Evolutionary conservation across 805 yeast species (phyloP), one percentile per base, ranked within the genome.

Genomic region (Blastobotrys mokoenaii): DNA sequence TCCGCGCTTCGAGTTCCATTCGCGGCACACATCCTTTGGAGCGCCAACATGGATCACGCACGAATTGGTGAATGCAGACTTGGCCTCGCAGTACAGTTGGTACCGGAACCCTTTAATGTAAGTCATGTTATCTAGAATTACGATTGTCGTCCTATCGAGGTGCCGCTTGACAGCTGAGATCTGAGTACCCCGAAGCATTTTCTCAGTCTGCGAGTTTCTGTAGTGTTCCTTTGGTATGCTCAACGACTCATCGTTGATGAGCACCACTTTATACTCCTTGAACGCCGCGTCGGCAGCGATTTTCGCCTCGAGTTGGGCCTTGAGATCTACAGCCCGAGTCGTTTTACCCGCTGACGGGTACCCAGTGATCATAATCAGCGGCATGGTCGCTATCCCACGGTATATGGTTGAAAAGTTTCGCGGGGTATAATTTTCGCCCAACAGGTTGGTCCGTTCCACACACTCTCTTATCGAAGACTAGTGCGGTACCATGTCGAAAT

Each of bases 91-190:
- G 62, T 79, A 88, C 44, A 93, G 69, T 64, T 93, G 98, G 64
- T 93, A 93, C 49, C 98, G 70, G 62, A 89, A 88, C 0, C 98
- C 98, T 60, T 93, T 93, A 56, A 93, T 93, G 61, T 93, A 93
- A 35, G 85, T 80, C 56, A 88, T 69, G 1, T 93, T 77, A 61
- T 93, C 98, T 44, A 93, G 70, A 14, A 93, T 79, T 1, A 93
- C 97, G 25, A 93, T 72, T 16, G 76, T 80, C 27, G 73, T 68
- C 34, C 80, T 72, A 1, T 84, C 71, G 2, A 93, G 63, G 51
- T 83, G 86, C 52, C 97, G 72, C 57, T 87, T 86, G 14, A 90
- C 93, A 0, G 95, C 96, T 0, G 95, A 77, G 67, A 89, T 80
- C 56, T 89, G 95, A 22, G 76, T 73, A 0, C 95, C 94, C 42